Evolutionary conservation across 2,329 filamentous ascomycete species (phyloP), one percentile per base, ranked within the genome.

Genomic region (Aspergillus oerlinghausenensis): DNA sequence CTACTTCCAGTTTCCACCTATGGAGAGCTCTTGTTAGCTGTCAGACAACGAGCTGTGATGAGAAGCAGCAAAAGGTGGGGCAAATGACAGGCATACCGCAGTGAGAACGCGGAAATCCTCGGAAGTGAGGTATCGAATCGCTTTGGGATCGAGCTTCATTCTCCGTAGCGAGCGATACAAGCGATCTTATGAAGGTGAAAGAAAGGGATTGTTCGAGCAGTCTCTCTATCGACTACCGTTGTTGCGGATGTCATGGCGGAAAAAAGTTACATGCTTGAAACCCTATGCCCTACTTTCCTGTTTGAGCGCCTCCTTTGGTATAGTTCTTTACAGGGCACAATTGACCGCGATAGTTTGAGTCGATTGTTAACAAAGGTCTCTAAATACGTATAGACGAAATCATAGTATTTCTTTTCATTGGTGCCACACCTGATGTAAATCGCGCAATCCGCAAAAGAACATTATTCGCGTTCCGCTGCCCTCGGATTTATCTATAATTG

Each of bases 21-120:
- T 42, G 49, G 45, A 51, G 51, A 3, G 53, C 59, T 65, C 67
- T 63, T 63, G 72, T 75, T 70, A 76, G 73, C 72, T 64, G 69
- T 65, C 67, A 67, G 64, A 60, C 52, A 61, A 65, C 66, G 63
- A 49, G 60, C 56, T 57, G 66, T 60, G 60, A 55, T 19, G 29
- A 25, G 51, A 54, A 51, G 60, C 64, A 58, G 40, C 55, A 54
- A 64, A 60, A 60, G 55, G 61, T 57, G 65, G 67, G 58, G 61
- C 56, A 51, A 23, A 55, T 54, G 61, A 60, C 64, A 66, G 61
- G 60, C 85, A 60, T 87, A 96, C 93, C 67, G 91, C 94, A 70
- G 90, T 88, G 60, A 99, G 87, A 61, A 97, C 92, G 66, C 89
- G 86, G 91, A 95, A 99, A 80, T 99, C 94, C 77, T 97, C 94